Conservation (phyloP, 331 rosid genomes). For the Prunus yedoensis region DNA sequence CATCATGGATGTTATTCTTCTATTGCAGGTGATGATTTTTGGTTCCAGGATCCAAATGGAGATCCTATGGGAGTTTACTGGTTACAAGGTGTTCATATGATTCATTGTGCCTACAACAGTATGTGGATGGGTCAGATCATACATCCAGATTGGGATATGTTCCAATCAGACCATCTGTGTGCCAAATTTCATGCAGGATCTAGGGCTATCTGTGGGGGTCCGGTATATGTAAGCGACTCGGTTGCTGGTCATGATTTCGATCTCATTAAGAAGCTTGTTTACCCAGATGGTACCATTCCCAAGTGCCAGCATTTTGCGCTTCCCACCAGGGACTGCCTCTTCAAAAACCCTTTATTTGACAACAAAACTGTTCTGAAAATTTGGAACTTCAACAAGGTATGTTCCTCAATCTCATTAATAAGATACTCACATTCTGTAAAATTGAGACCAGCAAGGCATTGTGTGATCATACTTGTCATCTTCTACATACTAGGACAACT, state of each 20-base stretch:
- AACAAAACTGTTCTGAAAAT: slow-evolving; percentile 66
- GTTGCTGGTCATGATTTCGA: slow-evolving; percentile 74
- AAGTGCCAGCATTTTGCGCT: slow-evolving; percentile 70
- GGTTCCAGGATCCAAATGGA: slow-evolving; percentile 89
- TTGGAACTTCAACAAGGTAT: slow-evolving; percentile 86
- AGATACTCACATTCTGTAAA: too few relatives aligned
- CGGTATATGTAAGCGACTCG: slow-evolving; percentile 71
- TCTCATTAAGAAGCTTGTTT: slow-evolving; percentile 70
- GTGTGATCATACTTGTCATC: too few relatives aligned
- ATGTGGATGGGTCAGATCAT: slow-evolving; percentile 94
- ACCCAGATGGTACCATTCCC: slow-evolving; percentile 79
- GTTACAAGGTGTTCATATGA: slow-evolving; percentile 92
- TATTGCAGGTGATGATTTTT: slow-evolving; percentile 79
- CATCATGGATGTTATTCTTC: neutral
- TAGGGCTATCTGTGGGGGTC: slow-evolving; percentile 83
- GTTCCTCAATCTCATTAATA: neutral
- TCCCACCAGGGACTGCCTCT: slow-evolving; percentile 86
- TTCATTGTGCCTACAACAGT: slow-evolving; percentile 86
- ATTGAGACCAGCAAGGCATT: too few relatives aligned
- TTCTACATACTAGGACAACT: neutral
- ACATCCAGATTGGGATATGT: slow-evolving; percentile 98
- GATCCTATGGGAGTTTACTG: slow-evolving; percentile 86
- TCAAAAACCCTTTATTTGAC: slow-evolving; percentile 78
- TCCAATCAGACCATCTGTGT: slow-evolving; percentile 82
- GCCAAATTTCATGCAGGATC: slow-evolving; percentile 89